Base-by-base conservation (phyloP, 306 rosid species). In the Benincasa hispida region DNA sequence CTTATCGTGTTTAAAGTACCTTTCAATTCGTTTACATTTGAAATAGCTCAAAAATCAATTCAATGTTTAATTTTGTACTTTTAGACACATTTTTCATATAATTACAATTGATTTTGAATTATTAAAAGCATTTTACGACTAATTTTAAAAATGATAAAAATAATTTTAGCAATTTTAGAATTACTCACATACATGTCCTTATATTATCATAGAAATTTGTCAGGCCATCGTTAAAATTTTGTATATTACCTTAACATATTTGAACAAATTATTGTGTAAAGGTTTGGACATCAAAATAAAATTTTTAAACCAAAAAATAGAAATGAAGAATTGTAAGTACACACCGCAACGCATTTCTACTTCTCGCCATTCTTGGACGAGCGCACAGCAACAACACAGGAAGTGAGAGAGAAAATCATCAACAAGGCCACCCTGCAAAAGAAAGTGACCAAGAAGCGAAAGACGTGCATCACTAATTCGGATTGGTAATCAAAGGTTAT, bases 291-390 rank as follows among this genome's bases (percentile, higher is more conserved):
- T 62, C 22, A 9, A 37, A 39, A 37, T 5, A n/a, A 32, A 3
- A 17, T 19, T 34, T n/a, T 27, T 60, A 50, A 18, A 17, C 9
- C 9, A 5, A 50, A 50, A 9, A 35, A 35, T 53, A 32, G 12
- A 55, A 22, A 11, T 35, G 59, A 27, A 35, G 18, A 25, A 69
- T 17, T 37, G 66, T 14, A 39, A 39, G 58, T 75, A 77, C 83
- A 30, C 87, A 90, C 99, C 96, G 78, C 80, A 80, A n/a, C 97
- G 99, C 77, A 92, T 88, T 87, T 94, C 91, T n/a, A 94, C 93
- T 89, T 94, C 99, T 81, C 99, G 91, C 96, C 93, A 94, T 87
- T 94, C 99, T 94, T 94, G 99, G 81, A 92, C 96, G 65, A 94
- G 99, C 59, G 99, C 99, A 78, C 99, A 92, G 81, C 96, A 94